Evolutionary conservation across 768 basidiomycete genomes (phyloP), one percentile per base, ranked within the genome.

Genomic region (Naganishia antarctica): DNA sequence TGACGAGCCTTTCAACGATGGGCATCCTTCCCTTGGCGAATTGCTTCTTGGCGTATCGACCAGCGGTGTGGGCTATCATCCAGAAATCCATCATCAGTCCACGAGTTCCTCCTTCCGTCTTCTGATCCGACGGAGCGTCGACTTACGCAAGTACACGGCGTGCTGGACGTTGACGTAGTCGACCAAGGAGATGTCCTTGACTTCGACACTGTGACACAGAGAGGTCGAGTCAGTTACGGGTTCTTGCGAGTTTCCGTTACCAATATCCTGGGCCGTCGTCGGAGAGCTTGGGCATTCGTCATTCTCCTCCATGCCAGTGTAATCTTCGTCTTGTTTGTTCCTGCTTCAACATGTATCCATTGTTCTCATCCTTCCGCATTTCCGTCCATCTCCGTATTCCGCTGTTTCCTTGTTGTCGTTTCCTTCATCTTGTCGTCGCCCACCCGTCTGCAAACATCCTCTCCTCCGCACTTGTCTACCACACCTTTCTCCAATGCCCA

Each of bases 1-100:
- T 93, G 71, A 98, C 96, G 77, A 99, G 83, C 78, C 96, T 90
- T 82, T 99, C 96, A 73, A 98, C 96, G 78, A 99, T 94, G 77
- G 96, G 96, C 96, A 99, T 99, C 80, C 96, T 91, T 5, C 91
- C 92, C 86, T 99, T 99, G 85, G 93, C 97, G 87, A 98, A 99
- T 81, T 97, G 93, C 83, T 97, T 97, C 84, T 93, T 93, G 76
- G 93, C 91, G 80, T 97, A 98, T 80, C 96, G 91, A 70, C 96
- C 96, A 69, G 94, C 93, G 67, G 96, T 99, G 85, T 99, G 94
- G 66, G 94, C 73, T 74, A 40, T 5, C 40, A 49, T 37, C 16
- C 46, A 45, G 31, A 31, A 50, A 65, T 13, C 37, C 34, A 28
- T 18, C 48, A 59, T 45, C 67, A 66, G 53, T n/a, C 45, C 37